Evolutionary conservation across 2,329 filamentous ascomycete species (phyloP).

Genomic region (Epicoccum nigrum): DNA sequence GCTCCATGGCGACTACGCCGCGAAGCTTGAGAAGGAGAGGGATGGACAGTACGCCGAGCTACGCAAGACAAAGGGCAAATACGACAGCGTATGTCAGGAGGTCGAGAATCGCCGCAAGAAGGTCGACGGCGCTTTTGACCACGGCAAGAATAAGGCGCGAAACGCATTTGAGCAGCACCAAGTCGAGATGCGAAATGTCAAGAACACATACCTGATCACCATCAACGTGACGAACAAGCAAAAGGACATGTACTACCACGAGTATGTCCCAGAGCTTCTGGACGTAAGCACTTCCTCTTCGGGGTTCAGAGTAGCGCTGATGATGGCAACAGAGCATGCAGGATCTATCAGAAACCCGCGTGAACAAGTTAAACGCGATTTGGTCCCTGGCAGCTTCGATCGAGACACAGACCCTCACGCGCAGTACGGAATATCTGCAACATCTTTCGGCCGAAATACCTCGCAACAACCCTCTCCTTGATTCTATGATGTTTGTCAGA

Average conservation of each 20-base stretch:
- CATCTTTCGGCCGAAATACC: conserved; percentile 80
- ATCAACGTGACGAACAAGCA: conserved; percentile 98
- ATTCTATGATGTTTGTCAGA: conserved; percentile 97
- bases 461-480: conserved; percentile 84
- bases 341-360: conserved; percentile 89
- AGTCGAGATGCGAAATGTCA: conserved; percentile 94
- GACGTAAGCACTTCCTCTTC: conserved; percentile 63
- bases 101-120: conserved; percentile 95
- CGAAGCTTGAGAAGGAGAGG: conserved; percentile 86
- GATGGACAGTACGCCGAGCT: conserved; percentile 84
- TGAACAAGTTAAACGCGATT: conserved; percentile 79
- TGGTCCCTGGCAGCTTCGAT: conserved; percentile 83
- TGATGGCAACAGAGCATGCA: conserved; percentile 67
- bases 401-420: conserved; percentile 77
- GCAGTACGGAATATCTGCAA: conserved; percentile 73
- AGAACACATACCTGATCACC: conserved; percentile 95
- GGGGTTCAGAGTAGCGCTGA: conserved; percentile 4
- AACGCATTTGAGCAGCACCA: conserved; percentile 91
- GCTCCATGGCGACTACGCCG: conserved; percentile 85
- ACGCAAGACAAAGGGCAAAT: conserved; percentile 89
- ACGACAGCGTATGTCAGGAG: conserved; percentile 90
- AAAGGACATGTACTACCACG: conserved; percentile 96
- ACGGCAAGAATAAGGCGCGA: conserved; percentile 84
- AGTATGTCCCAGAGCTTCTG: conserved; percentile 92
- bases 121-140: conserved; percentile 88